Base-by-base conservation (phyloP, 495 filamentous ascomycete species). In the Podospora pseudocomata region DNA sequence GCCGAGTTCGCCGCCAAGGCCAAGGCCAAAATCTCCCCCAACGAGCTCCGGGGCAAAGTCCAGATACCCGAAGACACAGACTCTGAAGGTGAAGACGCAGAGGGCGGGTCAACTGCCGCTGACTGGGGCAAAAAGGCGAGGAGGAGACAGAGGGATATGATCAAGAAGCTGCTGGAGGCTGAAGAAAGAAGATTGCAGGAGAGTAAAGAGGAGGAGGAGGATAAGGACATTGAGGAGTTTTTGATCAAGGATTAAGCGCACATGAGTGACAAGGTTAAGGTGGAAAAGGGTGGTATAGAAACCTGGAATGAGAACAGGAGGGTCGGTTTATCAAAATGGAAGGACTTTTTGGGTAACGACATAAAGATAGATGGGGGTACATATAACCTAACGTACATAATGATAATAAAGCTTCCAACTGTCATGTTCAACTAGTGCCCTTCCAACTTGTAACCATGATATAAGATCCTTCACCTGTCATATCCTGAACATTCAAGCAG, bases 201-300 rank as follows among this genome's bases (percentile, higher is more conserved):
- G 70, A 74, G 77, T 18, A 77, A 72, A 73, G 80, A 76, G 77
- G 86, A 88, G 71, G 77, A 88, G 54, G 89, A 90, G 72, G 85
- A 89, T 65, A 89, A 86, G 74, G 89, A 89, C 73, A 86, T 94
- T 74, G 84, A 87, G 82, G 87, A 92, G 74, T 87, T 88, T 72
- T 79, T 93, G 78, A 82, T 88, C 73, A 86, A 88, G 32, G 72
- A 72, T 27, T 73, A 39, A 64, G 5, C 30, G 30, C 30, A 23
- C 23, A 23, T 23, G 23, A 23, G 23, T 23, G 23, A 2, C 23
- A 23, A 1, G 23, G 23, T 23, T 23, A 23, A 23, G 1, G 23
- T 23, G 1, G 2, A 39, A 39, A 39, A 6, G 34, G 34, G 11
- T 39, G 34, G 6, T 39, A 39, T 11, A 39, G 11, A 11, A 11